These are phyloP conservation scores for Colletotrichum salicis DNA, from an alignment of 2,329 filamentous ascomycete species.

Conservation along the genomic window DNA sequence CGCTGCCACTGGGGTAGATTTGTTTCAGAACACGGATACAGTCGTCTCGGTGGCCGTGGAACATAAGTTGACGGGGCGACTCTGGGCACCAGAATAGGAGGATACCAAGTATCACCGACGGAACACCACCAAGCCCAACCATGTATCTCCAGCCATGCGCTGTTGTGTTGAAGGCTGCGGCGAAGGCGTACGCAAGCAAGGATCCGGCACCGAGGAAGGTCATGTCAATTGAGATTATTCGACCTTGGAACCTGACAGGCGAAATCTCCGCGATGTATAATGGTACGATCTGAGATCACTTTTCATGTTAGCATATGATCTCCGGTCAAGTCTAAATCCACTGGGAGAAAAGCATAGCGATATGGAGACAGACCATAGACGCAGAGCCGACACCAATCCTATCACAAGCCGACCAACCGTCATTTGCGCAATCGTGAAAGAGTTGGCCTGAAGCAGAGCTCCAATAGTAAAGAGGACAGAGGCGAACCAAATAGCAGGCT, in stretches of 20 bases:
- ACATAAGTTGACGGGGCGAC: constrained; percentile 38
- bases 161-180: constrained; percentile 47
- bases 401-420: constrained; percentile 37
- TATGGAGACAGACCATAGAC: constrained; percentile 48
- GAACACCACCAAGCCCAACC: constrained; percentile 30
- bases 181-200: constrained; percentile 40
- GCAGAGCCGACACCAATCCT: constrained; percentile 53
- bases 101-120: constrained; percentile 36
- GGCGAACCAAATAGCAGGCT: constrained; percentile 26
- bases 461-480: constrained; percentile 38
- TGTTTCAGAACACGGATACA: constrained; percentile 35
- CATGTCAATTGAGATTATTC: constrained; percentile 41
- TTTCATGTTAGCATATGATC: too few species aligned
- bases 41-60: constrained; percentile 45
- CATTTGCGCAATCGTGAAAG: constrained; percentile 38
- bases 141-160: constrained; percentile 39
- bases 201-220: constrained; percentile 39
- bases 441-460: constrained; percentile 37
- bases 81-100: constrained; percentile 32
- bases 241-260: constrained; percentile 38
- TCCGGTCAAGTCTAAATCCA: too few species aligned
- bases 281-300: not conserved
- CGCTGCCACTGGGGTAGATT: constrained; percentile 14
- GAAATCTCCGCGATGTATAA: constrained; percentile 42
- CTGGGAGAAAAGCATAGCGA: not conserved